These are phyloP conservation scores for Colletotrichum navitas DNA, from an alignment of 2,329 filamentous ascomycete genomes.

Conservation along the genomic window DNA sequence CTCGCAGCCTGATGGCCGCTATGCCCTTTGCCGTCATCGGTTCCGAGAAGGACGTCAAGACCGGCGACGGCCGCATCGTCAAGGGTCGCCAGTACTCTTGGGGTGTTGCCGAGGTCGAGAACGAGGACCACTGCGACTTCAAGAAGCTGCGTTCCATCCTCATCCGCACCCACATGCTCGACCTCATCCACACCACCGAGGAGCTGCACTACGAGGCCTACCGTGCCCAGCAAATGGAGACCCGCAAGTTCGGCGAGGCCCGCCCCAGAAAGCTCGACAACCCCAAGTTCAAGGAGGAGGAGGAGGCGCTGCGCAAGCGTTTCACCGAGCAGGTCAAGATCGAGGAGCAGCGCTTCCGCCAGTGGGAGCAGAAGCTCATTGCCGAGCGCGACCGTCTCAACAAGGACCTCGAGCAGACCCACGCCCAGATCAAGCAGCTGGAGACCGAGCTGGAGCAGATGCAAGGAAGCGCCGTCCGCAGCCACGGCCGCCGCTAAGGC, in stretches of 20 bases:
- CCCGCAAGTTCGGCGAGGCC: constrained; percentile 98
- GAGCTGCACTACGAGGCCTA: constrained; percentile 99
- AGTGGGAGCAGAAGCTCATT: constrained; percentile 99
- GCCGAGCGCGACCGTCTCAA: constrained; percentile 98
- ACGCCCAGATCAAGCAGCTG: constrained; percentile 91
- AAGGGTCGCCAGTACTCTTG: constrained; percentile 99
- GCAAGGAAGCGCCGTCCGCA: constrained; percentile 91
- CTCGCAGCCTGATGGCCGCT: constrained; percentile 91
- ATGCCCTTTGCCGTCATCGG: constrained; percentile 99
- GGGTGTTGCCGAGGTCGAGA: constrained; percentile 99
- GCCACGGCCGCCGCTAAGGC: constrained; percentile 87
- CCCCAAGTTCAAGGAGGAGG: constrained; percentile 99
- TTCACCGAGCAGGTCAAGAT: constrained; percentile 99
- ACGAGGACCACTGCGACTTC: constrained; percentile 99
- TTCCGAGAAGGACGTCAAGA: constrained; percentile 99
- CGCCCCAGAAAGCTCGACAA: constrained; percentile 98
- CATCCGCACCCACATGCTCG: constrained; percentile 99
- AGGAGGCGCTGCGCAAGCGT: constrained; percentile 96
- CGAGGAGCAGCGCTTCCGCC: constrained; percentile 98
- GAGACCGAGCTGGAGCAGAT: constrained; percentile 94
- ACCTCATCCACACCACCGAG: constrained; percentile 99
- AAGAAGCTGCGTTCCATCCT: constrained; percentile 99
- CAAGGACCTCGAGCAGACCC: constrained; percentile 98
- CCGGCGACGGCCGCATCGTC: constrained; percentile 92
- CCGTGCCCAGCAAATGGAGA: constrained; percentile 99